Evolutionary conservation across 2,329 filamentous ascomycete genomes (phyloP), one percentile per base, ranked within the genome.

Genomic region (Colletotrichum sp.): DNA sequence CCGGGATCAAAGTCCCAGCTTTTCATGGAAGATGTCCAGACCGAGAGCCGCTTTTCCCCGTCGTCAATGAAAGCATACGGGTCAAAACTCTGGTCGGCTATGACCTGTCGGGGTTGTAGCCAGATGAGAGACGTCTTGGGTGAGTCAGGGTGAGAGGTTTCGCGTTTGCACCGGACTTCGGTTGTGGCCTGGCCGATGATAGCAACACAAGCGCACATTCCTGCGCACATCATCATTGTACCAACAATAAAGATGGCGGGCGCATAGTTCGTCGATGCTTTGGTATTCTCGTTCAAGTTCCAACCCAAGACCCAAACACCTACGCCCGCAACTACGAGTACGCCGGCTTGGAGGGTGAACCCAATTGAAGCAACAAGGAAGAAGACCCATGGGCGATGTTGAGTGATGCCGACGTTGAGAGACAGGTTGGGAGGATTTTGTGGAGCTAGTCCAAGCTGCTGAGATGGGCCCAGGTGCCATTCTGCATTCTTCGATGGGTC

Each of bases 1-100:
- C 9, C 2, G 4, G 22, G 3, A 44, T 10, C 12, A 1, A 8
- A 26, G 5, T 30, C 22, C 12, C 8, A 8, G 8, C 1, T 18
- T 2, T 65, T 65, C 16, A 10, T 36, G 4, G 62, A 48, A 36
- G 62, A 65, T 2, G 34, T 65, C n/a, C 22, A 16, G 3, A 1
- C 2, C 6, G 0, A 5, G 9, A n/a, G 24, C 8, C 1, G 15
- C 0, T 3, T 16, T 13, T n/a, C 5, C 0, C 1, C 3, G 3
- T 39, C 22, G 6, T 65, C 62, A 24, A 30, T 24, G 0, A 18
- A 28, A 65, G 4, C 36, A 16, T 28, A 65, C 0, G 24, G 1
- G 7, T 65, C 34, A 10, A 65, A 48, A 0, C 32, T 65, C 6
- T 65, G 34, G 15, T 65, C 62, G 2, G 32, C 62, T 15, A 65